These are phyloP conservation scores for Vanilla planifolia DNA, from an alignment of 106 monocot species.

Conservation along the genomic window DNA sequence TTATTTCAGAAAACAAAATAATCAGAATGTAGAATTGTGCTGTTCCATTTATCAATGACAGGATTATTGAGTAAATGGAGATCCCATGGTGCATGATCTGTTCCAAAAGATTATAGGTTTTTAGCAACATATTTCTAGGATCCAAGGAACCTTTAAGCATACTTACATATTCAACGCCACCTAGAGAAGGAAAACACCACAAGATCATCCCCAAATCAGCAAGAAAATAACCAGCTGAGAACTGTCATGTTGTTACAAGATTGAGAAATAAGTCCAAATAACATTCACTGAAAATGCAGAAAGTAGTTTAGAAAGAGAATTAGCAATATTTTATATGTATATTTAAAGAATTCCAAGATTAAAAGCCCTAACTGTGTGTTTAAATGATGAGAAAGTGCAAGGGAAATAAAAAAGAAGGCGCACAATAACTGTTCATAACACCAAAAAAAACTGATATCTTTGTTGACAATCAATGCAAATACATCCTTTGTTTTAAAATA, in stretches of 20 bases:
- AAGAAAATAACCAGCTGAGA: constrained; percentile 85
- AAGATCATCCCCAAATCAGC: constrained; percentile 84
- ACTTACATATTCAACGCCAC: constrained; percentile 92
- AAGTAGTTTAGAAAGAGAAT: not conserved
- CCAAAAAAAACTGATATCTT: no score
- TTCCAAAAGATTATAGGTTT: constrained; percentile 9
- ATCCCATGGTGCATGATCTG: constrained; percentile 56
- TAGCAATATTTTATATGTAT: not conserved
- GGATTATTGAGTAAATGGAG: constrained; percentile 41
- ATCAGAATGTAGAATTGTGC: constrained; percentile 60
- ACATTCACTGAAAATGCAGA: not conserved
- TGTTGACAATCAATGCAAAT: no score
- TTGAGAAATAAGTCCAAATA: not conserved
- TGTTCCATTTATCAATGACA: constrained; percentile 39
- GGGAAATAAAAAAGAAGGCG: no score
- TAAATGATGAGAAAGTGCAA: no score
- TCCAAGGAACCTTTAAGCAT: not conserved
- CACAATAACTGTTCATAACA: no score
- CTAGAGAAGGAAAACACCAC: constrained; percentile 70
- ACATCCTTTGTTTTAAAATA: no score
- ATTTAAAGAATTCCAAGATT: not conserved
- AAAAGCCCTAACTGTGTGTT: no score
- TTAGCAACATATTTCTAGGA: not conserved
- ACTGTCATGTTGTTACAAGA: constrained; percentile 24
- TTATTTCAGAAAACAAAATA: constrained; percentile 53